Base-by-base conservation (phyloP, 441 rosid genomes). In the Melastoma candidum region DNA sequence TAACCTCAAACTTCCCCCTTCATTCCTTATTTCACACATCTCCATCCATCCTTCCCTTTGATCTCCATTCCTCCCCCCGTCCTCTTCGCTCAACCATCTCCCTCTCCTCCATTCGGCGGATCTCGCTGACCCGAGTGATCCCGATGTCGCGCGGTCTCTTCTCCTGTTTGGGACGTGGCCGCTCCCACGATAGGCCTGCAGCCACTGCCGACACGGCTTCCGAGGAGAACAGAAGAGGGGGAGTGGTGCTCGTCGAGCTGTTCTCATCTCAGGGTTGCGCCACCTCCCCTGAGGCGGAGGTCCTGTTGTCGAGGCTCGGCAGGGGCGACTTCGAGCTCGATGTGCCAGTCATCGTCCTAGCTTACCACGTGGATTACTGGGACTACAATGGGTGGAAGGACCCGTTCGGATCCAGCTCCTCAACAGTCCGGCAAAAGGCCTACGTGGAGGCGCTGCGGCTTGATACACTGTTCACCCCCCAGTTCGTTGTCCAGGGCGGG, bases 331-430 rank as follows among this genome's bases (percentile, higher is more conserved):
- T 90, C 46, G 74, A 72, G 54, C 63, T 69, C 22, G 82, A 67
- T 48, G 54, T 73, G 49, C 89, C 89, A 29, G 82, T 82, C 57
- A 50, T 81, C 26, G 72, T 84, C 60, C 52, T 90, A 60, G 92
- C 74, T 9, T 83, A 75, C 61, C 97, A 90, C 46, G 97, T 87
- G 0, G 97, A 87, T 60, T 87, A 82, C 49, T 87, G 97, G 96
- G 97, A 90, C 53, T 83, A 87, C 51, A 77, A 60, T 68, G 97
- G 97, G 4, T 90, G 97, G 97, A 90, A 84, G 53, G 97, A 90
- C 48, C 97, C 96, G 29, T 90, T 59, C 13, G 97, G 80, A 0
- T 76, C 84, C 0, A 87, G 83, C 72, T 77, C 67, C 26, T 87
- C 87, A 80, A 90, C 96, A 4, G 96, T 90, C 12, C 70, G 96